These are phyloP conservation scores for Tolypocladium amazonense DNA, from an alignment of 2,329 filamentous ascomycete species.

Conservation along the genomic window DNA sequence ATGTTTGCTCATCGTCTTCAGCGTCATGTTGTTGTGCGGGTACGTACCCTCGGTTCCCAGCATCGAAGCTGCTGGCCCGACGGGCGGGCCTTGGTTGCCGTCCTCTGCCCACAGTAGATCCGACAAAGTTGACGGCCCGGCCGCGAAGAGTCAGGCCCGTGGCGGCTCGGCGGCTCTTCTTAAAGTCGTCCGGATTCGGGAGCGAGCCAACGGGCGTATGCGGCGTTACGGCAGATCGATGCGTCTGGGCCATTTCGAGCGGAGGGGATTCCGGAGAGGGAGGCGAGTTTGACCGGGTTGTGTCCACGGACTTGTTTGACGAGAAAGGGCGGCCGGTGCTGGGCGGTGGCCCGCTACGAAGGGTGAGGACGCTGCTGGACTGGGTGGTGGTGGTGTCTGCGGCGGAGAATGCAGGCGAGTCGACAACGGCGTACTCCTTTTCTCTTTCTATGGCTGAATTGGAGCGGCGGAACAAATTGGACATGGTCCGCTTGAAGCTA, in stretches of 20 bases:
- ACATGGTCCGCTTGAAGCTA: constrained; percentile 39
- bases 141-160: constrained; percentile 40
- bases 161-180: constrained; percentile 38
- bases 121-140: constrained; percentile 37
- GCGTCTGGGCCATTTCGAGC: constrained; percentile 27
- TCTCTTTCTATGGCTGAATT: constrained; percentile 21
- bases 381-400: constrained; percentile 13
- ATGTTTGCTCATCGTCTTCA: constrained; percentile 15
- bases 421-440: constrained; percentile 11
- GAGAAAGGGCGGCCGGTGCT: constrained; percentile 30
- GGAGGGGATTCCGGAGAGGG: constrained; percentile 37
- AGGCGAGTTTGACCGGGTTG: constrained; percentile 37
- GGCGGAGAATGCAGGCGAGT: constrained; percentile 2
- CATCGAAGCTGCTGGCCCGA: constrained; percentile 41
- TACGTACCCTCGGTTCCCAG: constrained; percentile 17
- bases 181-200: constrained; percentile 34
- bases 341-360: constrained; percentile 17
- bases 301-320: constrained; percentile 32
- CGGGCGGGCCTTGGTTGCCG: constrained; percentile 14
- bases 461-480: constrained; percentile 35
- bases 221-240: constrained; percentile 9
- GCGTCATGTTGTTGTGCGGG: constrained; percentile 6
- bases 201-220: constrained; percentile 18
- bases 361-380: constrained; percentile 12
- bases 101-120: constrained; percentile 13